Percentiles rank a stretch among this genome's conserved stretches.
phyloP scores from a whole-genome alignment of 2,329 filamentous ascomycete species.

The Ceratocystis lukuohia region DNA sequence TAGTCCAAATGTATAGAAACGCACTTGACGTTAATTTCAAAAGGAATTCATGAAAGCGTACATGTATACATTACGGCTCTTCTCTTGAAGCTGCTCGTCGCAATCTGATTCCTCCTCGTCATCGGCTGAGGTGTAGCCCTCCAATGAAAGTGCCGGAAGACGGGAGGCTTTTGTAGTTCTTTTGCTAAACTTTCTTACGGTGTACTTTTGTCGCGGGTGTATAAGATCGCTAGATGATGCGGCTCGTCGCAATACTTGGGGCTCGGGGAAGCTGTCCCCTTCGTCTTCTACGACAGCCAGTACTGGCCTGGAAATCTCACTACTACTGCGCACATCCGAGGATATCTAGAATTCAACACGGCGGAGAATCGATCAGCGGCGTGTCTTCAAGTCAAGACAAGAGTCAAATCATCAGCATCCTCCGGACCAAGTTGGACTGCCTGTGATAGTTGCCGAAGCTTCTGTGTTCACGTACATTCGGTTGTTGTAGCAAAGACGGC shows the following conservation, averaged over 20 bases:
- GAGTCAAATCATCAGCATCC: not conserved
- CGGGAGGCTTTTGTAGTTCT: conserved; percentile 15
- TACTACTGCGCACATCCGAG: conserved; percentile 8
- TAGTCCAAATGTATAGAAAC: not conserved
- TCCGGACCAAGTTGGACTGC: not conserved
- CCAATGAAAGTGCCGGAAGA: conserved; percentile 14
- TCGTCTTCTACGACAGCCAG: conserved; percentile 28
- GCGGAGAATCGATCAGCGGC: not conserved
- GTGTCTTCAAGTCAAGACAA: not conserved
- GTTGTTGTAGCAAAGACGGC: conserved; percentile 55
- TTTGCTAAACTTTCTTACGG: not conserved
- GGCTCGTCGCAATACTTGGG: conserved; percentile 50
- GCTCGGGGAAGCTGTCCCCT: conserved; percentile 48
- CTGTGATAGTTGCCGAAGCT: not conserved
- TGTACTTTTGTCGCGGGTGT: not conserved
- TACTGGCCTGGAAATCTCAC: conserved; percentile 10
- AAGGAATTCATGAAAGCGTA: conserved; percentile 32
- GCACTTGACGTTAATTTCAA: not conserved
- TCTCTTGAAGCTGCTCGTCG: conserved; percentile 45
- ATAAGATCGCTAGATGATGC: conserved; percentile 39
- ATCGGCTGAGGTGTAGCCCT: conserved; percentile 12
- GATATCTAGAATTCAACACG: conserved; percentile 8
- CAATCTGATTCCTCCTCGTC: conserved; percentile 34
- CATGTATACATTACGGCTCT: conserved; percentile 28
- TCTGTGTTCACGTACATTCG: conserved; percentile 39